These are phyloP conservation scores for Diplocarpon mali DNA, from an alignment of 2,329 filamentous ascomycete species.

Conservation along the genomic window DNA sequence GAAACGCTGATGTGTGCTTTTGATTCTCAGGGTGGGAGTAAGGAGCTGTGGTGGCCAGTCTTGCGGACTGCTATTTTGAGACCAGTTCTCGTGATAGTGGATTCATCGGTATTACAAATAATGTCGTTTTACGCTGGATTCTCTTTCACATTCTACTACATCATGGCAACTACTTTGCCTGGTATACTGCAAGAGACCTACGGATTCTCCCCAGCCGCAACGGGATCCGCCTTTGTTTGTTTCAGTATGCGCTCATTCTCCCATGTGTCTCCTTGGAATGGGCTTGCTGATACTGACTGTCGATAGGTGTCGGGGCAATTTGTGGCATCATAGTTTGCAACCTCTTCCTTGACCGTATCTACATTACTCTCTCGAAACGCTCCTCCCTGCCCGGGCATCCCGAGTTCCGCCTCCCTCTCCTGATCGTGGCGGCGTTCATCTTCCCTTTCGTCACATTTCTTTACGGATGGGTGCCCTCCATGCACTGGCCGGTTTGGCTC, in stretches of 20 bases:
- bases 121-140: conserved; percentile 34
- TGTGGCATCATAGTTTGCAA: conserved; percentile 34
- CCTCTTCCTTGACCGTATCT: conserved; percentile 24
- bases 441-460: conserved; percentile 44
- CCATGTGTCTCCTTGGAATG: neutral
- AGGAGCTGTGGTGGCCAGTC: conserved; percentile 33
- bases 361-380: conserved; percentile 8
- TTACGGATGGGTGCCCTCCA: conserved; percentile 43
- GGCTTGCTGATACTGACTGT: conserved; percentile 5
- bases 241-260: conserved; percentile 34
- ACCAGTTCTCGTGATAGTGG: conserved; percentile 32
- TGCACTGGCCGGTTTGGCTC: conserved; percentile 40
- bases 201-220: conserved; percentile 34
- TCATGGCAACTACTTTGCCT: conserved; percentile 35
- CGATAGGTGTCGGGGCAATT: conserved; percentile 17
- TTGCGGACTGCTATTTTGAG: conserved; percentile 28
- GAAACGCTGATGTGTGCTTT: conserved; percentile 17
- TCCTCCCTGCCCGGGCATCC: conserved; percentile 28
- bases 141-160: conserved; percentile 34
- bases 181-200: conserved; percentile 32
- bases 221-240: conserved; percentile 41
- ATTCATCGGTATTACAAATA: conserved; percentile 39
- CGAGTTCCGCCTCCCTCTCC: conserved; percentile 52
- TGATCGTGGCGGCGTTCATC: conserved; percentile 40
- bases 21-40: conserved; percentile 40